Evolutionary conservation across 1,139 yeast genomes (phyloP), one percentile per base, ranked within the genome.

Genomic region (Saccharomyces hybrid): DNA sequence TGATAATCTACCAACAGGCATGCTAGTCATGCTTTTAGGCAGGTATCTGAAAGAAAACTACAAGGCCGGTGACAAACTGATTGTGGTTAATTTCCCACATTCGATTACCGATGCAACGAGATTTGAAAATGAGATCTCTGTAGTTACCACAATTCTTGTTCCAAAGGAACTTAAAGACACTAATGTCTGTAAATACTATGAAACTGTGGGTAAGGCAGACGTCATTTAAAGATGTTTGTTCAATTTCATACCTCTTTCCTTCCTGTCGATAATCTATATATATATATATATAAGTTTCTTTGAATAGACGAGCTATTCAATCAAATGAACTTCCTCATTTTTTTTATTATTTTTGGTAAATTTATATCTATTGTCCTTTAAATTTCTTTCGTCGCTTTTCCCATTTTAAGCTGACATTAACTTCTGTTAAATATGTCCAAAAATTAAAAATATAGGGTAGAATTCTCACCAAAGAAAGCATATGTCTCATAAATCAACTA

Each of bases 91-190:
- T 62, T 83, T 80, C 61, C 88, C 89, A 4, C 79, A 75, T 58
- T 71, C 74, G 23, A 77, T 85, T 42, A 78, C 77, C 49, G 88
- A 84, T 58, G 87, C 88, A 9, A 79, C 83, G 55, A 81, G 79
- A 51, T 69, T 69, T 48, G 73, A 69, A 55, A 67, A 62, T 50
- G 71, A 68, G 16, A 59, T 69, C 1, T 75, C 82, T 2, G 75
- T 74, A 38, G 71, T 80, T 41, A 72, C 73, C 50, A 73, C 73
- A 25, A 71, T 79, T 0, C 61, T 76, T 23, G 56, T 61, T 20
- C 59, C 63, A 14, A 55, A 56, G 28, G 62, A 73, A 14, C 67
- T 71, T 2, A 61, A 69, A 13, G 67, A 69, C 9, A 66, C 67
- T 1, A 76, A 74, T 16, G 67, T 83, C 25, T 72, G 77, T 54